These are phyloP conservation scores for Chaetomium globosum DNA, from an alignment of 2,329 filamentous ascomycete genomes.

Conservation along the genomic window DNA sequence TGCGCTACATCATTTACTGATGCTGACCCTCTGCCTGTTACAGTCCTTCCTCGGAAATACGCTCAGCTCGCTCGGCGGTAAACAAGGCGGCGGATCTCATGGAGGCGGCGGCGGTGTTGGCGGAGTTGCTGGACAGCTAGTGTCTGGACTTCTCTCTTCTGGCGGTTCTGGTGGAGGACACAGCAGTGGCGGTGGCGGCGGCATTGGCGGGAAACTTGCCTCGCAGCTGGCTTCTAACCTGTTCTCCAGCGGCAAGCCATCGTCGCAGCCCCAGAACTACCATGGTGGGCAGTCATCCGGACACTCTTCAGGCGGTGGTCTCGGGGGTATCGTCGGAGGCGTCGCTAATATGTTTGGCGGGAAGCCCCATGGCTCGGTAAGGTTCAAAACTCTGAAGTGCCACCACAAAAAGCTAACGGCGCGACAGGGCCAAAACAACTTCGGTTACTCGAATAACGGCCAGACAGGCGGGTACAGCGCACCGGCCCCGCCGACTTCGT, in stretches of 20 bases:
- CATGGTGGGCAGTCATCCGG: constrained; percentile 51
- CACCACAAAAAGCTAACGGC: background rate
- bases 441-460: constrained; percentile 63
- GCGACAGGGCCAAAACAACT: constrained; percentile 57
- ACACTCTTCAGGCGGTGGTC: constrained; percentile 49
- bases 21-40: constrained; percentile 11
- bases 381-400: constrained; percentile 28
- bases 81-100: constrained; percentile 42
- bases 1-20: background rate
- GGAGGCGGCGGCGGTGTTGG: constrained; percentile 42
- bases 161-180: constrained; percentile 38
- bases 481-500: constrained; percentile 63
- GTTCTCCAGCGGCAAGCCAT: constrained; percentile 54
- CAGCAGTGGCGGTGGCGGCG: constrained; percentile 41
- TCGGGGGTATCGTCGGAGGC: constrained; percentile 60
- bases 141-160: constrained; percentile 44
- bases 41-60: constrained; percentile 59
- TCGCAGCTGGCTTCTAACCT: constrained; percentile 60
- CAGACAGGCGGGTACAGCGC: constrained; percentile 60
- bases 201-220: constrained; percentile 56
- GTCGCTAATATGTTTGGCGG: constrained; percentile 58
- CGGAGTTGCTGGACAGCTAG: constrained; percentile 52
- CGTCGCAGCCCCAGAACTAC: constrained; percentile 50
- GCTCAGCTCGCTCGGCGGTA: constrained; percentile 52
- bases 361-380: constrained; percentile 47